Base-by-base conservation (phyloP, 495 filamentous ascomycete species). In the Hypoxylon crocopeplum region DNA sequence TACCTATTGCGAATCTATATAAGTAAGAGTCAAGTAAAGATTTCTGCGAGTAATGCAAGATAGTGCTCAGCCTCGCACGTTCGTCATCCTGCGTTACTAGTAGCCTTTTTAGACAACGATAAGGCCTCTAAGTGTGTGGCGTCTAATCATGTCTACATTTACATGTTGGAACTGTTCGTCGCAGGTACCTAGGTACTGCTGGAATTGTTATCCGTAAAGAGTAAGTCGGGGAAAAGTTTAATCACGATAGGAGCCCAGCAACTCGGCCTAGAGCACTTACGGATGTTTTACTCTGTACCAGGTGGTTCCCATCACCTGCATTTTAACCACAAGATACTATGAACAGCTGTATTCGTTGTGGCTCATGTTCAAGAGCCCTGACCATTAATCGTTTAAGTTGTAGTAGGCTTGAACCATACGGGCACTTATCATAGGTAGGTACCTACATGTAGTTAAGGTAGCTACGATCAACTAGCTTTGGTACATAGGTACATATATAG, bases 61-160 rank as follows among this genome's bases (percentile, higher is more conserved):
- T 32, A 20, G 6, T 44, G 42, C 59, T 57, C 59, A 57, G 59
- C 54, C 59, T 58, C 34, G 17, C n/a, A 5, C 12, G 19, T 64
- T 64, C 60, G 60, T 64, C 60, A 64, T 58, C 45, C 39, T 49
- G 48, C 60, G 30, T 64, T 37, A 16, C 16, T 53, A 53, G 50
- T 10, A n/a, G n/a, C 37, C 13, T 32, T 4, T 17, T 47, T 38
- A 27, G 27, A 13, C 25, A 32, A n/a, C n/a, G n/a, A n/a, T 47
- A 37, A 17, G 34, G 8, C 19, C 29, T 8, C 24, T n/a, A 7
- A n/a, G 16, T 12, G 24, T 39, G n/a, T 38, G 25, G 29, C 44
- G 32, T 46, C 15, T n/a, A 37, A 15, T 1, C 10, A 40, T 30
- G 2, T 50, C 19, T 4, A 24, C 37, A 38, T 37, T 8, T 40